phyloP scores from a whole-genome alignment of 805 yeast genomes.

The Candida khao-thaluensis region DNA sequence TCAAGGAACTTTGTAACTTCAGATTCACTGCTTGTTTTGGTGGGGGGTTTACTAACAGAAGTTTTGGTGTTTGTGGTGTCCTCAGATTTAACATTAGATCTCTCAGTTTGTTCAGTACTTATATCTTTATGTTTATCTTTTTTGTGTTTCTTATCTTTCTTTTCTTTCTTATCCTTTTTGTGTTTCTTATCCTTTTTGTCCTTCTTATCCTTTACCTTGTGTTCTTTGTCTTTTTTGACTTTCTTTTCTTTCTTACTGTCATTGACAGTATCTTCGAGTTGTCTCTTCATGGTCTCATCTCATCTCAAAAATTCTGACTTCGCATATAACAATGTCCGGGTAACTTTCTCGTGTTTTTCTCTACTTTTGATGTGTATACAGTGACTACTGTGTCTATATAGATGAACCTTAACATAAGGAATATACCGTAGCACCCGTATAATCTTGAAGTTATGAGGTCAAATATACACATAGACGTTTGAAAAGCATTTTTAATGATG shows the following conservation, averaged over 20 bases:
- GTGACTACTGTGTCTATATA: too few relatives aligned
- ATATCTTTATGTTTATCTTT: slow-evolving; percentile 2
- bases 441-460: too few relatives aligned
- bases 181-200: slow-evolving; percentile 15
- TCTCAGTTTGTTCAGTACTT: too few relatives aligned
- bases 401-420: too few relatives aligned
- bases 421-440: too few relatives aligned
- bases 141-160: slow-evolving; percentile 14
- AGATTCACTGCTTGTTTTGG: slow-evolving; percentile 21
- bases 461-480: too few relatives aligned
- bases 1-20: slow-evolving; percentile 62
- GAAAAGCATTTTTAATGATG: too few relatives aligned
- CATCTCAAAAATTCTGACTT: slow-evolving; percentile 11
- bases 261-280: slow-evolving; percentile 9
- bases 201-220: slow-evolving; percentile 17
- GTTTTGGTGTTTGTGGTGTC: slow-evolving; percentile 28
- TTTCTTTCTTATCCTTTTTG: slow-evolving; percentile 17
- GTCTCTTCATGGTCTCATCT: slow-evolving; percentile 17
- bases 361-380: too few relatives aligned
- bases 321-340: too few relatives aligned
- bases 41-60: too few relatives aligned
- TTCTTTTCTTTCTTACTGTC: slow-evolving; percentile 6
- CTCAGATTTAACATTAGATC: slow-evolving; percentile 24
- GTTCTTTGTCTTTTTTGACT: slow-evolving; percentile 6
- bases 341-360: too few relatives aligned